A percentile compares a stretch with the other conserved stretches of the same genome.
Conservation (phyloP, 208 protist genomes). For the Leptomonas pyrrhocoris region DNA sequence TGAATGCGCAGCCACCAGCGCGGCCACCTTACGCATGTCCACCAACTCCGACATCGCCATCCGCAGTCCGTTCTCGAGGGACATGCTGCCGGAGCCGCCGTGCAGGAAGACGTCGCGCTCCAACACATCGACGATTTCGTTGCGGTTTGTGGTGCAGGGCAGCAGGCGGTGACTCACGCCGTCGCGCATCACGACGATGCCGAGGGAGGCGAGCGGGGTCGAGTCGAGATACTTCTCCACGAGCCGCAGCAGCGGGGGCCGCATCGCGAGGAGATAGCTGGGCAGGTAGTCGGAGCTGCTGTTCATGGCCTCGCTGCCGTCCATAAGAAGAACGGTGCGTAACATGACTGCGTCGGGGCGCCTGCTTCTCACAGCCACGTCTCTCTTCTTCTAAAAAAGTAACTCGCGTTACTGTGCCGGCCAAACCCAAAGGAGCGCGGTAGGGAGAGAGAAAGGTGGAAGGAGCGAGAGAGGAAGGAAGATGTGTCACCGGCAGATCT, state of each 20-base stretch:
- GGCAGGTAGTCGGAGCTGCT: constrained; percentile 82
- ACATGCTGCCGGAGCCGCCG: constrained; percentile 74
- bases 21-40: constrained; percentile 60
- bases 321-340: constrained; percentile 79
- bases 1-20: constrained; percentile 3
- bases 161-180: constrained; percentile 60
- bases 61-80: constrained; percentile 83
- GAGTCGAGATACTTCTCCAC: constrained; percentile 66
- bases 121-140: constrained; percentile 62
- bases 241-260: constrained; percentile 59
- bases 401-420: no score
- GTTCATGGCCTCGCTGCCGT: constrained; percentile 88
- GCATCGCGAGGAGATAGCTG: constrained; percentile 76
- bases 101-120: constrained; percentile 82
- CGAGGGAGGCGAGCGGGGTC: constrained; percentile 74
- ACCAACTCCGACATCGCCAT: constrained; percentile 79
- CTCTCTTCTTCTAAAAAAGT: no score
- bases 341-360: constrained; percentile 47
- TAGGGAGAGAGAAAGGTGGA: constrained; percentile 1
- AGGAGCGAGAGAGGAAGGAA: constrained; percentile 5
- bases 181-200: constrained; percentile 84
- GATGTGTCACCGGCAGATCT: no score
- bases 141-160: constrained; percentile 70
- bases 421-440: no score
- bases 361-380: no score